Conservation (phyloP, 768 basidiomycete genomes). For the Nidularia pulvinata region DNA sequence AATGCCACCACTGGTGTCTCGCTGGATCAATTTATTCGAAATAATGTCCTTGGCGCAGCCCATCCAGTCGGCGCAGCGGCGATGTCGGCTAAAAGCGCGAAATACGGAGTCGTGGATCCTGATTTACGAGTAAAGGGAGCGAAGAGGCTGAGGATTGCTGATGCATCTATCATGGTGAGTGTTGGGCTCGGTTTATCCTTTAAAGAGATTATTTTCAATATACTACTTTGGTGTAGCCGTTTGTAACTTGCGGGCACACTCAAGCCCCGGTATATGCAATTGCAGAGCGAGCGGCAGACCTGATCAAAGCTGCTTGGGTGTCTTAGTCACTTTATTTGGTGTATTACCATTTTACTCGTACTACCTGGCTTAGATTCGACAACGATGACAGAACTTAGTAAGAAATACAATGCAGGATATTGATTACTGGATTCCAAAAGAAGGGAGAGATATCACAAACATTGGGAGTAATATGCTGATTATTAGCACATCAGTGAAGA, state of each 20-base stretch:
- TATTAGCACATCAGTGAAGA: not conserved
- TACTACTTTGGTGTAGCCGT: not conserved
- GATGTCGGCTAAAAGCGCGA: conserved; percentile 19
- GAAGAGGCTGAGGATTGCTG: conserved; percentile 13
- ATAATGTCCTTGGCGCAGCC: conserved; percentile 4
- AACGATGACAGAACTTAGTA: no score
- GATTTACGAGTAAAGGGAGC: conserved; percentile 26
- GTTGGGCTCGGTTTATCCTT: not conserved
- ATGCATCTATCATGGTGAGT: conserved; percentile 3
- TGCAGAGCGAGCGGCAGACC: not conserved
- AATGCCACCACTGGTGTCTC: conserved; percentile 19
- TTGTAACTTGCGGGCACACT: not conserved
- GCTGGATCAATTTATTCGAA: conserved; percentile 11
- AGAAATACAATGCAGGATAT: no score
- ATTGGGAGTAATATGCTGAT: no score
- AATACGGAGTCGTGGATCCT: conserved; percentile 27
- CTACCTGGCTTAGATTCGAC: no score
- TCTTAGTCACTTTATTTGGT: no score
- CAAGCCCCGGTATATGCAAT: not conserved
- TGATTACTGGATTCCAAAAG: no score
- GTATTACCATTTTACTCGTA: no score
- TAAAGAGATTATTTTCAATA: not conserved
- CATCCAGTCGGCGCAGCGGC: conserved; percentile 26
- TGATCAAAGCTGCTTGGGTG: not conserved
- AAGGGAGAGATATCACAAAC: no score